Conservation (phyloP, 2,329 filamentous ascomycete genomes). For the Aspergillus sp. region DNA sequence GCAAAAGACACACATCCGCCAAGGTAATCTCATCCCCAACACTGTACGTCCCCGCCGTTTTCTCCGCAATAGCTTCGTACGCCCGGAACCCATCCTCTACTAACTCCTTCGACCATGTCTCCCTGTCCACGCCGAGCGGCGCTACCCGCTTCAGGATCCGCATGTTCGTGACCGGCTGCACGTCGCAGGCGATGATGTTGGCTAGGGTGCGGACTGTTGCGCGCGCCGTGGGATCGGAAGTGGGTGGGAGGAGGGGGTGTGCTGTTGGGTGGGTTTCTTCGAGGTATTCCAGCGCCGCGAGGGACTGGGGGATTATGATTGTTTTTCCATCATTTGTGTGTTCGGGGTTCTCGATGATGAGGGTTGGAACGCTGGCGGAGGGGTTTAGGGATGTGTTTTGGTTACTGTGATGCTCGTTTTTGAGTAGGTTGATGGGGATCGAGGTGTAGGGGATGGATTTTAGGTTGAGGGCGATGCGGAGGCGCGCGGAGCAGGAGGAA, state of each 20-base stretch:
- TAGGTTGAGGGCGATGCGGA: slow-evolving; percentile 61
- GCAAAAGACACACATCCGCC: slow-evolving; percentile 61
- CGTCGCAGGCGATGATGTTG: slow-evolving; percentile 57
- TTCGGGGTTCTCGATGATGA: slow-evolving; percentile 40
- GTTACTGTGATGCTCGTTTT: slow-evolving; percentile 52
- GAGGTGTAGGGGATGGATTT: slow-evolving; percentile 55
- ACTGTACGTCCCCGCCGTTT: slow-evolving; percentile 52
- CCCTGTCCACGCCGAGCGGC: slow-evolving; percentile 46
- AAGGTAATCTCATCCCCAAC: slow-evolving; percentile 58
- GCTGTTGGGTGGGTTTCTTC: slow-evolving; percentile 57
- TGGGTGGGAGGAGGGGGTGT: slow-evolving; percentile 50
- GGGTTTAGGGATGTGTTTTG: slow-evolving; percentile 56
- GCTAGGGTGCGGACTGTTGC: slow-evolving; percentile 57
- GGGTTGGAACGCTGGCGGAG: slow-evolving; percentile 56
- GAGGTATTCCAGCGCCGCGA: slow-evolving; percentile 64
- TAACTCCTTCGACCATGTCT: slow-evolving; percentile 55
- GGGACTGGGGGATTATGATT: slow-evolving; percentile 56
- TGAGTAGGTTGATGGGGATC: slow-evolving; percentile 56
- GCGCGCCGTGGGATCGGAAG: slow-evolving; percentile 43
- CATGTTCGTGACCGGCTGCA: slow-evolving; percentile 63
- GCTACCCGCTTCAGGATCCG: slow-evolving; percentile 54
- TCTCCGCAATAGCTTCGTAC: slow-evolving; percentile 52
- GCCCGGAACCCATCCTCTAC: slow-evolving; percentile 57
- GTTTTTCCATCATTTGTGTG: slow-evolving; percentile 5
- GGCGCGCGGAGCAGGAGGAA: slow-evolving; percentile 63